Conservation (phyloP, 1,284 basidiomycete genomes). For the Cryptococcus sp. region DNA sequence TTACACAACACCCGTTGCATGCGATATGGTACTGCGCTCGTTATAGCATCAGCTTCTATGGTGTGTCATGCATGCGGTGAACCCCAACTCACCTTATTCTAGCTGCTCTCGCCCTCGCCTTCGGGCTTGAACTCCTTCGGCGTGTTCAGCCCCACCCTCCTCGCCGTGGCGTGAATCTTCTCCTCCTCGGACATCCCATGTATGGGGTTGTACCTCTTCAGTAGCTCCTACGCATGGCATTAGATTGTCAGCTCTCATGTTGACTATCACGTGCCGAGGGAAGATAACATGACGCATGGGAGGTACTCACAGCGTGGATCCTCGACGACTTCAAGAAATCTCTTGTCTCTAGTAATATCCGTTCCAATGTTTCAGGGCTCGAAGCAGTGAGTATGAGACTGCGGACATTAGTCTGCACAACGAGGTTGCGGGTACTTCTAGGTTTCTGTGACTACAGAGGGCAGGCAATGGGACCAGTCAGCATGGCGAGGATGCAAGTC, state of each 20-base stretch:
- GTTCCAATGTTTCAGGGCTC: conserved; percentile 31
- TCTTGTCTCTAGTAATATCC: conserved; percentile 63
- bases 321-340: conserved; percentile 70
- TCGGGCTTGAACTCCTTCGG: conserved; percentile 39
- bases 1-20: too few species aligned
- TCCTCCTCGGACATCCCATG: conserved; percentile 74
- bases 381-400: conserved; percentile 52
- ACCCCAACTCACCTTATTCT: not conserved
- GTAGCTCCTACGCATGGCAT: conserved; percentile 55
- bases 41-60: too few species aligned
- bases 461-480: conserved; percentile 18
- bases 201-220: conserved; percentile 82
- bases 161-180: conserved; percentile 74
- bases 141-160: conserved; percentile 69
- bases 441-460: conserved; percentile 52
- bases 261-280: too few species aligned
- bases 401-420: conserved; percentile 58
- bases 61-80: too few species aligned
- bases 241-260: not conserved
- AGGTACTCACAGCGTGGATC: conserved; percentile 58
- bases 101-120: not conserved
- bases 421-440: conserved; percentile 53
- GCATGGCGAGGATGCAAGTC: not conserved
- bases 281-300: too few species aligned
- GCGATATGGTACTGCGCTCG: too few species aligned